phyloP scores from a whole-genome alignment of 805 yeast genomes.

The Kuraishia ogatae region DNA sequence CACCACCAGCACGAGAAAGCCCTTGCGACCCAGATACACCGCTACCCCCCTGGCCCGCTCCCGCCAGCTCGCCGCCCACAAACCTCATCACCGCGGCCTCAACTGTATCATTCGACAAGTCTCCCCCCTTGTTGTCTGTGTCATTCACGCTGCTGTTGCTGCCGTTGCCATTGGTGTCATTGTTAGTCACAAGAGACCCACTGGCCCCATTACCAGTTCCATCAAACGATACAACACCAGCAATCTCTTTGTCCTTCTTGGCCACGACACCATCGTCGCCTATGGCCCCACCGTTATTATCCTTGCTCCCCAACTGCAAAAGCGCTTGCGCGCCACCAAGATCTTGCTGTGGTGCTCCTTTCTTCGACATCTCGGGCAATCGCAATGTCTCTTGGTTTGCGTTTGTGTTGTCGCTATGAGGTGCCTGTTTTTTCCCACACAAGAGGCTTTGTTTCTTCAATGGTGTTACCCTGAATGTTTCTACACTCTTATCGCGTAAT shows the following conservation, averaged over 20 bases:
- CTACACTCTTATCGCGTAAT: background rate
- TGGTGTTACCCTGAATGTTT: conserved; percentile 5
- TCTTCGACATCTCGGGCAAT: background rate
- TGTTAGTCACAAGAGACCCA: too few relatives aligned
- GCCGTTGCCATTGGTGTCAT: conserved; percentile 1
- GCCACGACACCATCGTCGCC: background rate
- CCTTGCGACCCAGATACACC: background rate
- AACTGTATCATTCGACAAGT: conserved; percentile 35
- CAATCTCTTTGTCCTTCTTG: conserved; percentile 1
- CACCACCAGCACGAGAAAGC: background rate
- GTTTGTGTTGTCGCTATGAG: too few relatives aligned
- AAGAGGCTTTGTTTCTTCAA: background rate
- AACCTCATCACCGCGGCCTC: conserved; percentile 74
- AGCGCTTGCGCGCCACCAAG: conserved; percentile 20
- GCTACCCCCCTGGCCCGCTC: conserved; percentile 4
- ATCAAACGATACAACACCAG: conserved; percentile 9
- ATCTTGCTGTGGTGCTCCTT: conserved; percentile 12
- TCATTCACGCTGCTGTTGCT: background rate
- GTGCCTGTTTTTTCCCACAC: background rate
- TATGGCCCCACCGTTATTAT: conserved; percentile 4
- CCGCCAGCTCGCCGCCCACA: conserved; percentile 55
- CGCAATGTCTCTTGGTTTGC: background rate
- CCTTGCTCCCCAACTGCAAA: conserved; percentile 13
- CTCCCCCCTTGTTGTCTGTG: conserved; percentile 1
- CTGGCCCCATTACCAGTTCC: conserved; percentile 22